Evolutionary conservation across 2,329 filamentous ascomycete species (phyloP).

Genomic region (Aspergillus versicolor): DNA sequence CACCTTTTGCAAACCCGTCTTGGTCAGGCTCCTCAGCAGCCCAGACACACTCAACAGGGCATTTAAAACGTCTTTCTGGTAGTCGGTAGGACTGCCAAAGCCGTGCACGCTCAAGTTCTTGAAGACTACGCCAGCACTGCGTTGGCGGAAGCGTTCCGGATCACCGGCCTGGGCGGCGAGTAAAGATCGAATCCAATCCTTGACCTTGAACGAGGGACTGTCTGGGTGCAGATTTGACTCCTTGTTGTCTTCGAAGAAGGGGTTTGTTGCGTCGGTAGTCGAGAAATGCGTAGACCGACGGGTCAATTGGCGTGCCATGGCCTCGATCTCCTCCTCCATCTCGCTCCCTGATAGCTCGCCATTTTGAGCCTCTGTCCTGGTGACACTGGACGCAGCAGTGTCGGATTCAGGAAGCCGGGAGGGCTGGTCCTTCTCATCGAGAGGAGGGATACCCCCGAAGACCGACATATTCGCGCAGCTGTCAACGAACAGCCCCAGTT

Average conservation of each 20-base stretch:
- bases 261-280: conserved; percentile 28
- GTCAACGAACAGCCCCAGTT: too few relatives aligned
- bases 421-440: not conserved
- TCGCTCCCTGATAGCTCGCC: conserved; percentile 4
- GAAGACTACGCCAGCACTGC: conserved; percentile 65
- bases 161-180: conserved; percentile 48
- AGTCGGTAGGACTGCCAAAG: conserved; percentile 66
- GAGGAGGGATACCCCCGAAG: not conserved
- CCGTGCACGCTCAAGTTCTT: conserved; percentile 68
- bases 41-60: conserved; percentile 33
- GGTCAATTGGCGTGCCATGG: conserved; percentile 35
- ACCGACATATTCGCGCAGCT: not conserved
- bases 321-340: conserved; percentile 26
- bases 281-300: conserved; percentile 35
- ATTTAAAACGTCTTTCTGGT: conserved; percentile 53
- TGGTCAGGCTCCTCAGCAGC: conserved; percentile 32
- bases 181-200: conserved; percentile 48
- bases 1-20: conserved; percentile 48
- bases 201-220: conserved; percentile 45
- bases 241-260: conserved; percentile 33
- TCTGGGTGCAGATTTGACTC: conserved; percentile 45
- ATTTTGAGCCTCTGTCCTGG: not conserved
- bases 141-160: conserved; percentile 52
- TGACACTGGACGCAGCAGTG: not conserved
- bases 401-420: not conserved